Percentiles rank a stretch among this genome's conserved stretches.
phyloP scores from a whole-genome alignment of 1,284 basidiomycete genomes.

The Leccinum pachyderme region DNA sequence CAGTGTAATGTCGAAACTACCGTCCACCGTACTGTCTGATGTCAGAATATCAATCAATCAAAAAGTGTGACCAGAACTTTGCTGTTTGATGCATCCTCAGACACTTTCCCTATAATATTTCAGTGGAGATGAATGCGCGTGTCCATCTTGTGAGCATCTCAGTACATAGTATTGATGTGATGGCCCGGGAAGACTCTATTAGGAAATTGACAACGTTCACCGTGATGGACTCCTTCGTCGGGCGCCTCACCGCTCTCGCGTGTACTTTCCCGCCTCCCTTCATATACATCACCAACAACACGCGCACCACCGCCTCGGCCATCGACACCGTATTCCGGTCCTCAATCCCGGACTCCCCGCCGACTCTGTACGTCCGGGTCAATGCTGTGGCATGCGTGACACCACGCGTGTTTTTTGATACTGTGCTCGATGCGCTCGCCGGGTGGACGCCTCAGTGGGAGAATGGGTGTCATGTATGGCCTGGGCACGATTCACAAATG shows the following conservation, averaged over 20 bases:
- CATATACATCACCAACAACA: conserved; percentile 64
- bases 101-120: no score
- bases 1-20: no score
- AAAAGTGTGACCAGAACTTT: no score
- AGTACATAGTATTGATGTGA: no score
- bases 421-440: conserved; percentile 59
- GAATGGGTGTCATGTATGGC: conserved; percentile 61
- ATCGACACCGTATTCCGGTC: conserved; percentile 40
- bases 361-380: conserved; percentile 45
- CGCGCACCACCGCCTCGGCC: conserved; percentile 43
- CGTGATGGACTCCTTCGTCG: conserved; percentile 16
- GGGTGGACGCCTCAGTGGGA: conserved; percentile 55
- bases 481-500: conserved; percentile 33
- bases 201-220: background rate
- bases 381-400: conserved; percentile 69
- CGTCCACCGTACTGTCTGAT: no score
- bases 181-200: background rate
- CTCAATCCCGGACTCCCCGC: conserved; percentile 17
- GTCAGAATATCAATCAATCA: no score
- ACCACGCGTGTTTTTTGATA: conserved; percentile 65
- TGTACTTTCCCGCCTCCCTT: conserved; percentile 59
- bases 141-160: no score
- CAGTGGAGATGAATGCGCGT: no score
- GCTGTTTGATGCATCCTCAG: no score
- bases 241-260: conserved; percentile 46